These are phyloP conservation scores for Pyrenula massariospora DNA, from an alignment of 495 filamentous ascomycete genomes.

Conservation along the genomic window DNA sequence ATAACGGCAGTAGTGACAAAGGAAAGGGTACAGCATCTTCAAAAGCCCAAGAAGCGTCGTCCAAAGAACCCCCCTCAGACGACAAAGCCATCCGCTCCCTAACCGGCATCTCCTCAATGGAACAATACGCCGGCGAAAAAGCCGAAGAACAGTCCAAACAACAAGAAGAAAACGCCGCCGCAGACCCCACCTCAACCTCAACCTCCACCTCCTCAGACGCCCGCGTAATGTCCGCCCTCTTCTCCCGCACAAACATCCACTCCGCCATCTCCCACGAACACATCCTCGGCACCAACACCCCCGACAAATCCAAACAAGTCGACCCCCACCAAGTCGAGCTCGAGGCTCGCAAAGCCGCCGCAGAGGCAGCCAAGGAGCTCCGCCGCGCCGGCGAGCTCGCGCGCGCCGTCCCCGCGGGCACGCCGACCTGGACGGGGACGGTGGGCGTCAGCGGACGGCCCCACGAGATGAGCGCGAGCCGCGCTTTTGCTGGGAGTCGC, in stretches of 20 bases:
- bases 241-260: constrained; percentile 72
- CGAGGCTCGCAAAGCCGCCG: constrained; percentile 73
- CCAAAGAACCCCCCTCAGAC: constrained; percentile 5
- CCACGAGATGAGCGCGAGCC: constrained; percentile 21
- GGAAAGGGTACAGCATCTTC: background rate
- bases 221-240: constrained; percentile 75
- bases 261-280: constrained; percentile 80
- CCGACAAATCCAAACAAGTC: constrained; percentile 49
- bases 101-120: constrained; percentile 45
- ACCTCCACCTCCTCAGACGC: constrained; percentile 38
- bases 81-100: constrained; percentile 19
- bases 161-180: too few relatives aligned
- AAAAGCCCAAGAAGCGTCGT: constrained; percentile 14
- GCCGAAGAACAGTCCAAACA: constrained; percentile 23
- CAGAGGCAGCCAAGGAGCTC: constrained; percentile 61
- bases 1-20: constrained; percentile 20
- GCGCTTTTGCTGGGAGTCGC: constrained; percentile 13
- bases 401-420: constrained; percentile 60
- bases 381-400: constrained; percentile 62
- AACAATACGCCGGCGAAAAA: constrained; percentile 35
- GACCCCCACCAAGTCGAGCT: constrained; percentile 63
- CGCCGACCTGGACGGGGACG: constrained; percentile 87
- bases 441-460: constrained; percentile 60
- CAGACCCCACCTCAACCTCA: constrained; percentile 11
- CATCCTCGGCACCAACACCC: constrained; percentile 57